Evolutionary conservation across 176 grass and related monocot genomes (phyloP).

Genomic region (Hyparrhenia diplandra): DNA sequence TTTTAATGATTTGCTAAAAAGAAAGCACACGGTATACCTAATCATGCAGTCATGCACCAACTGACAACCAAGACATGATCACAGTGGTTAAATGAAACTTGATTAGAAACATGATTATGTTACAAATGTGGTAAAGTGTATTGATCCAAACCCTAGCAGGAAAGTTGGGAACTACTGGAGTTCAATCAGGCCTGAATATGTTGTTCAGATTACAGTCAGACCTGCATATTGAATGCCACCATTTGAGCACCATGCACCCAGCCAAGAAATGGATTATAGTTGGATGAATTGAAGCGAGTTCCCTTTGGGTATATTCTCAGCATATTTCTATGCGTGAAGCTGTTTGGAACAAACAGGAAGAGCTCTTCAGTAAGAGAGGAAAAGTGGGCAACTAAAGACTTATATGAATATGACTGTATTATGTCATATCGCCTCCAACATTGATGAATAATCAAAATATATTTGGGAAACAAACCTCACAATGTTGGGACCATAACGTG

Average conservation of each 20-base stretch:
- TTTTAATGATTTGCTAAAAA: neutral
- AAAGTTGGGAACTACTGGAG: neutral
- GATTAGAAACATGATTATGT: neutral
- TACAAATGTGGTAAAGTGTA: neutral
- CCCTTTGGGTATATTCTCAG: constrained; percentile 88
- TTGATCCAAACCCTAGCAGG: neutral
- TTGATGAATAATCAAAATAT: neutral
- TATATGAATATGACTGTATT: neutral
- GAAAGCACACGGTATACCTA: neutral
- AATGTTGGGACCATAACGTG: constrained; percentile 49
- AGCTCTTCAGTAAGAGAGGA: constrained; percentile 26
- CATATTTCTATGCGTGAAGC: constrained; percentile 92
- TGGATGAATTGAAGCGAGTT: constrained; percentile 80
- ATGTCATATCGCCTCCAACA: neutral
- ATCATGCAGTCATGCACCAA: neutral
- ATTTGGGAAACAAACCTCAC: constrained; percentile 54
- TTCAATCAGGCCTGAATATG: neutral
- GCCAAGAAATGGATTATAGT: constrained; percentile 94
- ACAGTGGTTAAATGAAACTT: neutral
- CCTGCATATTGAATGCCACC: constrained; percentile 99
- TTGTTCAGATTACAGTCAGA: constrained; percentile 24
- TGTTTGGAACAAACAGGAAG: constrained; percentile 47
- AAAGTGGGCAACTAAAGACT: neutral
- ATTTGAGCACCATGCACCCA: constrained; percentile 99
- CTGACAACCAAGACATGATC: neutral